phyloP scores from a whole-genome alignment of 129 eudicot species.

The Gnaphalium uliginosum region DNA sequence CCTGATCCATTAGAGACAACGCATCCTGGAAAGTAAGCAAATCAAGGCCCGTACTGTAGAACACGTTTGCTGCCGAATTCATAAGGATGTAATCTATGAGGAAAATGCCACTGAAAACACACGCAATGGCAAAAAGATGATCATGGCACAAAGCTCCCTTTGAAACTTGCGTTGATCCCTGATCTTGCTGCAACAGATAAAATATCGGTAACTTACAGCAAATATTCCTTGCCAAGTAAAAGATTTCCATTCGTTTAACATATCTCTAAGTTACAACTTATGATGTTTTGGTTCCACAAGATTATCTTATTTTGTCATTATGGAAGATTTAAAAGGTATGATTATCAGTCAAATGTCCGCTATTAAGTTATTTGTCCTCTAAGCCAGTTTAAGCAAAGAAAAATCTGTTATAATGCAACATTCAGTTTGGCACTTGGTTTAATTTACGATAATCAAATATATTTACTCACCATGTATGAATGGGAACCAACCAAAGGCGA shows the following conservation, averaged over 20 bases:
- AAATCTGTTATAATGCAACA: too few relatives aligned
- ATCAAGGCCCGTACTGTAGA: conserved; percentile 66
- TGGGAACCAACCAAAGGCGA: neutral
- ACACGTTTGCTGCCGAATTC: conserved; percentile 81
- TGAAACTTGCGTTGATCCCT: conserved; percentile 41
- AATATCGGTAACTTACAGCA: neutral
- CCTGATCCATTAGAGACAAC: conserved; percentile 87
- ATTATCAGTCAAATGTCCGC: neutral
- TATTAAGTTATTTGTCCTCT: neutral
- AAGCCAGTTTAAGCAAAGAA: too few relatives aligned
- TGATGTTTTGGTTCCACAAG: too few relatives aligned
- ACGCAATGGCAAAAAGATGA: conserved; percentile 62
- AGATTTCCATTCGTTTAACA: neutral
- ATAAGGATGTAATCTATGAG: conserved; percentile 66
- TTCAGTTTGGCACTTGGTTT: neutral
- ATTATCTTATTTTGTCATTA: neutral
- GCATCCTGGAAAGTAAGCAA: conserved; percentile 80
- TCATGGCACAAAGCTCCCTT: conserved; percentile 61
- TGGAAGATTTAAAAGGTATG: neutral
- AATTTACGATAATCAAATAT: neutral
- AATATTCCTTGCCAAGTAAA: neutral
- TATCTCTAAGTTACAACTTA: neutral
- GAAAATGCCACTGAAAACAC: conserved; percentile 79
- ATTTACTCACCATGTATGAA: neutral
- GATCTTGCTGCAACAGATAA: conserved; percentile 58